phyloP scores from a whole-genome alignment of 2,329 filamentous ascomycete species.

The Pyrenophora seminiperda region DNA sequence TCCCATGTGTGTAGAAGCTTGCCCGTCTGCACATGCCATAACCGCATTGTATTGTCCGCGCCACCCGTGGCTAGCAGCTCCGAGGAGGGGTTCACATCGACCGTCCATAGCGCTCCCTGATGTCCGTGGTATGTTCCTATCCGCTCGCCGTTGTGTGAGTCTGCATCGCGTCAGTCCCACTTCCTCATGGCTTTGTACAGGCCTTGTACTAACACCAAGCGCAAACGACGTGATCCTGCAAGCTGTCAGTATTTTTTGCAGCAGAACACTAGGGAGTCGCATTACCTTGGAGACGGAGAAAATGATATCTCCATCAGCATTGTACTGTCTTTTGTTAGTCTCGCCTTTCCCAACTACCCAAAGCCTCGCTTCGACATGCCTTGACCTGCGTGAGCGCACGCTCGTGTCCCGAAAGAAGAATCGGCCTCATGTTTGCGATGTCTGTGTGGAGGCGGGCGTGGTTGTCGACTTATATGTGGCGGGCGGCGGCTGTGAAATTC shows the following conservation, averaged over 20 bases:
- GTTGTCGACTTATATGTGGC: conserved; percentile 27
- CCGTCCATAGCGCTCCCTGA: conserved; percentile 97
- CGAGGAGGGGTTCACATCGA: conserved; percentile 92
- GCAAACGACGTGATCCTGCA: conserved; percentile 84
- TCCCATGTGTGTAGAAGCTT: conserved; percentile 97
- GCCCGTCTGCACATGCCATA: conserved; percentile 95
- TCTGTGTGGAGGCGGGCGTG: conserved; percentile 23
- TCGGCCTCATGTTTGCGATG: conserved; percentile 77
- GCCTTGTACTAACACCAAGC: conserved; percentile 69
- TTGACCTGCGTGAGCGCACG: conserved; percentile 94
- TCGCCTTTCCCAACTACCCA: background rate
- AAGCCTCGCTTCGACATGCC: conserved; percentile 8
- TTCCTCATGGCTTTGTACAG: conserved; percentile 3
- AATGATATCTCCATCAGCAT: conserved; percentile 89
- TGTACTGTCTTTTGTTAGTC: conserved; percentile 52
- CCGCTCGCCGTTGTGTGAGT: conserved; percentile 95
- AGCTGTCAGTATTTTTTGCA: conserved; percentile 1
- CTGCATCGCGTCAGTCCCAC: conserved; percentile 33
- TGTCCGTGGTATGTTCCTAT: conserved; percentile 94
- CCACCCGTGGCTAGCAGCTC: conserved; percentile 92
- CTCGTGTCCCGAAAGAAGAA: conserved; percentile 95
- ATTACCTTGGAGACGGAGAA: conserved; percentile 70
- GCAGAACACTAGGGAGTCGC: background rate
- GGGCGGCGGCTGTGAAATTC: conserved; percentile 36
- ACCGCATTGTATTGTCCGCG: conserved; percentile 95